Conservation (phyloP, 2,329 filamentous ascomycete genomes). For the Trichoderma polysporum region DNA sequence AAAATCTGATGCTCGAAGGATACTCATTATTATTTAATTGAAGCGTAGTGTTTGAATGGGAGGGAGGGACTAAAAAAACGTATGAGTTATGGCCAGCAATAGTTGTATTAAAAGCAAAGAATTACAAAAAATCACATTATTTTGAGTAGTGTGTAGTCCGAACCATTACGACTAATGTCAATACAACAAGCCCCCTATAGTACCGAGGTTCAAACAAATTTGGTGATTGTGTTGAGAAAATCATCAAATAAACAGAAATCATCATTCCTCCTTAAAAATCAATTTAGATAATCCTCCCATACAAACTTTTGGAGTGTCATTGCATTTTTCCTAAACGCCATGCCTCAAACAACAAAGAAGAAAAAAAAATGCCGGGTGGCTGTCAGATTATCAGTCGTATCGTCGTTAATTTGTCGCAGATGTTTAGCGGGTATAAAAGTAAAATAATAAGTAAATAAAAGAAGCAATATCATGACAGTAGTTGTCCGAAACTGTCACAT, state of each 20-base stretch:
- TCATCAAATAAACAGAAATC: background rate
- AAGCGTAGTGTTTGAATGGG: slow-evolving; percentile 1
- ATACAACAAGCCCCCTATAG: background rate
- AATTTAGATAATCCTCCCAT: background rate
- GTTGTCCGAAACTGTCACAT: background rate
- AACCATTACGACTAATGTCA: background rate
- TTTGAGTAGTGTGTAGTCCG: background rate
- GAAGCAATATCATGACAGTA: background rate
- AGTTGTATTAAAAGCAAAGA: slow-evolving; percentile 9
- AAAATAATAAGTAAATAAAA: background rate
- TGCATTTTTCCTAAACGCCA: background rate
- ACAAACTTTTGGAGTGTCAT: background rate
- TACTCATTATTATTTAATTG: background rate
- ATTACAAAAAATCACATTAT: background rate
- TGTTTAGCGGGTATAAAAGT: background rate
- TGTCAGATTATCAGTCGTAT: background rate
- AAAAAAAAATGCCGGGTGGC: background rate
- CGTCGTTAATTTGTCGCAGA: background rate
- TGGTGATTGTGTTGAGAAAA: background rate
- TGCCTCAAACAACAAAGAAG: background rate
- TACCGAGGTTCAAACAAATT: background rate
- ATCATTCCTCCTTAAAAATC: background rate
- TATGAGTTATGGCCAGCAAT: slow-evolving; percentile 12
- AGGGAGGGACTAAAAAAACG: background rate
- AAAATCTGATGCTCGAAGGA: slow-evolving; percentile 2